Evolutionary conservation across 2,329 filamentous ascomycete genomes (phyloP).

Genomic region (Clonostachys rhizophaga): DNA sequence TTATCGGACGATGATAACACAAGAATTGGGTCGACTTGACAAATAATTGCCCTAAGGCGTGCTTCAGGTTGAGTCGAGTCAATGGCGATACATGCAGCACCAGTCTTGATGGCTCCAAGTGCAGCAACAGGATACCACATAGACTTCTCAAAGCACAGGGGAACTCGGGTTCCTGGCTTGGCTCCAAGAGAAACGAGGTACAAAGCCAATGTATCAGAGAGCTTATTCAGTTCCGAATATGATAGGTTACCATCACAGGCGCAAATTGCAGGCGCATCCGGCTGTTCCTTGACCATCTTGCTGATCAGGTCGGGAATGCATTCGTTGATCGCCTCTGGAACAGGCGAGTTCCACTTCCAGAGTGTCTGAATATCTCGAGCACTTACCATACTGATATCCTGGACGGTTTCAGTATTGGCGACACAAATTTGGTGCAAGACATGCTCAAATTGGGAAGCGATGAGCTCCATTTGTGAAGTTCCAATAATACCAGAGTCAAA

Average conservation of each 20-base stretch:
- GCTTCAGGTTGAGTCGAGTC: slow-evolving; percentile 1
- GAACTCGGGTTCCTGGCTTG: slow-evolving; percentile 7
- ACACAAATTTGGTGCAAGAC: no score
- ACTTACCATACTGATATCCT: neutral
- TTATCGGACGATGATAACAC: no score
- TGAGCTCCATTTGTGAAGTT: neutral
- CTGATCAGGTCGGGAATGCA: slow-evolving; percentile 1
- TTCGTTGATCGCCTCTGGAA: no score
- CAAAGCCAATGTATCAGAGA: slow-evolving; percentile 10
- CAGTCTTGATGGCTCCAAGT: no score
- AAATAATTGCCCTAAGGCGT: no score
- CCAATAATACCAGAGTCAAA: slow-evolving; percentile 1
- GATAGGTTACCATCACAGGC: slow-evolving; percentile 31
- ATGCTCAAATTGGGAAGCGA: neutral
- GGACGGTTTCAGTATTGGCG: no score
- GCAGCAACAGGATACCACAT: no score
- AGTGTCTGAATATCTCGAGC: neutral
- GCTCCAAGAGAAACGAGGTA: slow-evolving; percentile 1
- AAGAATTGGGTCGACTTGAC: no score
- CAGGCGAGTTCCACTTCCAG: no score
- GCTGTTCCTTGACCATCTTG: slow-evolving; percentile 5
- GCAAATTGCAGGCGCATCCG: slow-evolving; percentile 26
- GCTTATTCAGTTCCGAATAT: slow-evolving; percentile 1
- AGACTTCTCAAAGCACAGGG: slow-evolving; percentile 7
- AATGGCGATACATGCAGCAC: no score